Evolutionary conservation across 345 rosid species (phyloP).

Genomic region (Viola odorata): DNA sequence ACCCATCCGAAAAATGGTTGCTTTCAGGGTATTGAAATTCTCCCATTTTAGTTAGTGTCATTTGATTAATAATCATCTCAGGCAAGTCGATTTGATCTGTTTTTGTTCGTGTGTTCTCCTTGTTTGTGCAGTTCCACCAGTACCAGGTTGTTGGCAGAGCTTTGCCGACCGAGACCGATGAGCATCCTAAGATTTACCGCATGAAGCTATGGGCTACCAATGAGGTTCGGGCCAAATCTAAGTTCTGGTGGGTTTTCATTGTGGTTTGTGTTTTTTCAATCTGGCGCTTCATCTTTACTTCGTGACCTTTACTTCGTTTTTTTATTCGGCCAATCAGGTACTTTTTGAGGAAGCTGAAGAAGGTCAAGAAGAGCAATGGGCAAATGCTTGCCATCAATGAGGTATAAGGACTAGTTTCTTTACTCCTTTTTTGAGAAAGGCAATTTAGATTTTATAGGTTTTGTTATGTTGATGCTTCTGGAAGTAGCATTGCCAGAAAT

Average conservation of each 20-base stretch:
- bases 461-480: no score
- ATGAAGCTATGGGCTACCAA: conserved; percentile 67
- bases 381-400: conserved; percentile 52
- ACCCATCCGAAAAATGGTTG: conserved; percentile 5
- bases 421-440: neutral
- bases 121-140: conserved; percentile 41
- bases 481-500: no score
- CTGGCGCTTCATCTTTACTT: neutral
- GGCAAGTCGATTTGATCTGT: neutral
- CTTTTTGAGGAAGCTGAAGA: conserved; percentile 48
- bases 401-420: conserved; percentile 15
- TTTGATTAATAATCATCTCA: neutral
- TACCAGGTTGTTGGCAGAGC: conserved; percentile 70
- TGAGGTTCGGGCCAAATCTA: conserved; percentile 55
- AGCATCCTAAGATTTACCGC: conserved; percentile 47
- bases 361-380: conserved; percentile 50
- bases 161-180: conserved; percentile 52
- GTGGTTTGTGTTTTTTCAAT: neutral
- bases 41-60: no score
- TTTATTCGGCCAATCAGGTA: conserved; percentile 24
- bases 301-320: neutral
- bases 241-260: conserved; percentile 41
- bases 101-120: neutral
- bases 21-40: neutral
- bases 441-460: no score